Evolutionary conservation across 1,284 basidiomycete species (phyloP).

Genomic region (Trichosporon ovoides): DNA sequence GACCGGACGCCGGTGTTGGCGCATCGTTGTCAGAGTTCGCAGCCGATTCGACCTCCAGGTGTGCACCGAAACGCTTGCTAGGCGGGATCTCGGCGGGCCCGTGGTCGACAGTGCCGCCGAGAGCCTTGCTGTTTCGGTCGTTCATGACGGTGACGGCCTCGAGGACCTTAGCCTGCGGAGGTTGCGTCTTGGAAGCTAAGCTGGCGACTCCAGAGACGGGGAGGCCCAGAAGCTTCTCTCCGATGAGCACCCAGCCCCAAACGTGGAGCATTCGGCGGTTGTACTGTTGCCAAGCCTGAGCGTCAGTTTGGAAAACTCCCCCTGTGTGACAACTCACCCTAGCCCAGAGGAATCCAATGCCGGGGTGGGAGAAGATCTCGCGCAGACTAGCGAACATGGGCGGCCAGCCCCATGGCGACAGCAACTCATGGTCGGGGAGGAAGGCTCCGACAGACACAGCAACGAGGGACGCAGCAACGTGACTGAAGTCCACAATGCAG

Average conservation of each 20-base stretch:
- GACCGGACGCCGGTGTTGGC: not conserved
- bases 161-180: not conserved
- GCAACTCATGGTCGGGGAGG: conserved; percentile 34
- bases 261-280: conserved; percentile 34
- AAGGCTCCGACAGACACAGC: conserved; percentile 30
- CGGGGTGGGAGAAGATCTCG: conserved; percentile 35
- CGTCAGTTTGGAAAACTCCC: conserved; percentile 12
- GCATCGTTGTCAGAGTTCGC: not conserved
- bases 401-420: conserved; percentile 42
- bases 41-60: not conserved
- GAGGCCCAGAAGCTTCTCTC: conserved; percentile 40
- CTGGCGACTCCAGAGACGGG: conserved; percentile 29
- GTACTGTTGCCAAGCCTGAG: conserved; percentile 43
- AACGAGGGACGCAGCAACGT: conserved; percentile 12
- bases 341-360: conserved; percentile 39
- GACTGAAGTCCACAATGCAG: conserved; percentile 23
- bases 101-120: not conserved
- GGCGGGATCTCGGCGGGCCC: not conserved
- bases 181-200: not conserved
- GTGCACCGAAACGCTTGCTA: not conserved
- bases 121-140: not conserved
- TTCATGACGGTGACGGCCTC: not conserved
- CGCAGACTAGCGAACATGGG: conserved; percentile 34
- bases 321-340: conserved; percentile 26
- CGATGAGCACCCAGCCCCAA: conserved; percentile 38